Base-by-base conservation (phyloP, 163 green algal species). In the Chlorella variabilis region DNA sequence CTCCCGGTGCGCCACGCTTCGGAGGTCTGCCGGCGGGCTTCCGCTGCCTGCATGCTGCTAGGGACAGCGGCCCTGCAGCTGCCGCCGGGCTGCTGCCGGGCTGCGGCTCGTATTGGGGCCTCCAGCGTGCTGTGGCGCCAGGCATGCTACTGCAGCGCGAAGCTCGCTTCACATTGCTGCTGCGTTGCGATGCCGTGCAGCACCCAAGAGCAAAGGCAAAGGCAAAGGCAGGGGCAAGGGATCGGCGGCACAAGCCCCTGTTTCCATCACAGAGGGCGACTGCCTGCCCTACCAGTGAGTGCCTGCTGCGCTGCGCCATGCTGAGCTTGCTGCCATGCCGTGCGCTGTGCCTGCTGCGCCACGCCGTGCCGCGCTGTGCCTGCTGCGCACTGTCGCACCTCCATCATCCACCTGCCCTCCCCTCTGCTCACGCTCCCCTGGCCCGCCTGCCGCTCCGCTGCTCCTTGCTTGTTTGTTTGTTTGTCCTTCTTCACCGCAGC, bases 281-380 rank as follows among this genome's bases (percentile, higher is more conserved):
- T 65, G 69, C 49, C 71, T 78, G 33, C 49, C 71, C 33, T 78
- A 68, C 49, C 23, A 31, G 69, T 76, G 45, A 78, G 71, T 17
- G 65, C 34, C 38, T 54, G 36, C 23, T 73, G 20, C 34, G 8
- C 69, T 27, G 45, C 15, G 45, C 45, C 15, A 15, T 63, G 54
- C 20, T 63, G 18, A 9, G 15, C 20, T 29, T 63, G 18, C 23
- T 63, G 20, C 23, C 21, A 3, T 34, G 20, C 4, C 11, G 18
- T 18, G 13, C 25, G 23, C 2, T 34, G 6, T 9, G 1, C 25
- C 6, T 38, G 11, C 25, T 34, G 17, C 45, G 17, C 1, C 5
- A 11, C 4, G n/a, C n/a, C n/a, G n/a, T n/a, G n/a, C n/a, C n/a
- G n/a, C n/a, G n/a, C n/a, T n/a, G n/a, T n/a, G n/a, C n/a, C n/a